Conservation (phyloP, 108 stramenopile species). For the Bacterosira constricta region DNA sequence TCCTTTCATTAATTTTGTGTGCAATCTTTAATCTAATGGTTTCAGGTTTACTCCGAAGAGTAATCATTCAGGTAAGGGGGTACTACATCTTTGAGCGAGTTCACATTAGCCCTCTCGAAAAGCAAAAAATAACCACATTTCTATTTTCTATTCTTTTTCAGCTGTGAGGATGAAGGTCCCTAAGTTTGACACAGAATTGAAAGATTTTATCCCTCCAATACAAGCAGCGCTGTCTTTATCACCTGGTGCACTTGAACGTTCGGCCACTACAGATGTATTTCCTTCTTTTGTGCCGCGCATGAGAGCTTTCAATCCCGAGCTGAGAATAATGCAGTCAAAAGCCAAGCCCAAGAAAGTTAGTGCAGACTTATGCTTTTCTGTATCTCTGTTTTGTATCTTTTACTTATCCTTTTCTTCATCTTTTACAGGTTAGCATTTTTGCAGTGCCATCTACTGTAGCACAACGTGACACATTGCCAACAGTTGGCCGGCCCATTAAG, state of each 20-base stretch:
- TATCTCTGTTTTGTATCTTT: no score
- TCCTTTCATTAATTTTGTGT: neutral
- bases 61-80: no score
- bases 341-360: slow-evolving; percentile 97
- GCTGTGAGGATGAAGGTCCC: slow-evolving; percentile 44
- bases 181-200: slow-evolving; percentile 52
- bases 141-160: no score
- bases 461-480: slow-evolving; percentile 19
- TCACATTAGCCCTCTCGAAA: neutral
- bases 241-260: slow-evolving; percentile 47
- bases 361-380: slow-evolving; percentile 60
- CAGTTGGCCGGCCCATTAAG: neutral
- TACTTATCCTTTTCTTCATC: no score
- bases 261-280: slow-evolving; percentile 56
- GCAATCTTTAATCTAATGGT: neutral
- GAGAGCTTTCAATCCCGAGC: slow-evolving; percentile 60
- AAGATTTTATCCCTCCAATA: slow-evolving; percentile 85
- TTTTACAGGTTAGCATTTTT: no score
- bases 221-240: slow-evolving; percentile 82
- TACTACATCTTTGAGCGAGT: neutral
- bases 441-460: slow-evolving; percentile 40
- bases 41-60: slow-evolving; percentile 19
- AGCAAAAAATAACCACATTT: no score
- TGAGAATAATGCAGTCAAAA: slow-evolving; percentile 90
- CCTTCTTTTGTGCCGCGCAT: slow-evolving; percentile 81